Evolutionary conservation across 2,329 filamentous ascomycete genomes (phyloP), one percentile per base, ranked within the genome.

Genomic region (Fonsecaea monophora): DNA sequence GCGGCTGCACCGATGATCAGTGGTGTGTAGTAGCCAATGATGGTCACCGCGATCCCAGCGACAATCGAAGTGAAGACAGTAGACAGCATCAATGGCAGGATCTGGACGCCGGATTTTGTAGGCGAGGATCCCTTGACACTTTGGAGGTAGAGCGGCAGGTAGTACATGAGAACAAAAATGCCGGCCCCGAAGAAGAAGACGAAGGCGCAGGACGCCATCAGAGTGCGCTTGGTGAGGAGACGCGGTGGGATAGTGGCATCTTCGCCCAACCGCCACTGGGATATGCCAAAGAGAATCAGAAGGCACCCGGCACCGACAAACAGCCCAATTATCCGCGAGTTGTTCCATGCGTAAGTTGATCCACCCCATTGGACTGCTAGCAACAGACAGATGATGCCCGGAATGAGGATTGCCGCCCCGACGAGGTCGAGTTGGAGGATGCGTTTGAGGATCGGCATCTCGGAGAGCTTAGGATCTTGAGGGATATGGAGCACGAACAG

Each of bases 301-400:
- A 74, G 58, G 10, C 74, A 53, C 25, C 66, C 68, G 21, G 72
- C 72, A 21, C 71, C 72, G 62, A 75, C 69, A 40, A 75, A 62
- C 37, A 68, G 70, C 15, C 72, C 70, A 78, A 66, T 85, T 78
- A 25, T 79, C 78, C 74, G 86, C 83, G 74, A 86, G 85, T 76
- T 84, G 66, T 75, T 74, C 82, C 83, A 85, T 13, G 77, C 59
- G 61, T 83, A 76, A 0, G 77, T 77, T 37, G 77, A 74, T 2
- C 83, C 83, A 54, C 81, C 83, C 73, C 80, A 84, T 71, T 84
- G 81, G 0, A 84, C 74, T n/a, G 81, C 82, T 3, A 84, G 76
- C 57, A 84, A 76, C 70, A 72, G 13, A 79, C 80, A 54, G 74
- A 75, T 34, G 74, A 74, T n/a, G 79, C 81, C 18, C 78, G 80